Evolutionary conservation across 2,329 filamentous ascomycete species (phyloP), one percentile per base, ranked within the genome.

Genomic region (Trichoderma guizhouense): DNA sequence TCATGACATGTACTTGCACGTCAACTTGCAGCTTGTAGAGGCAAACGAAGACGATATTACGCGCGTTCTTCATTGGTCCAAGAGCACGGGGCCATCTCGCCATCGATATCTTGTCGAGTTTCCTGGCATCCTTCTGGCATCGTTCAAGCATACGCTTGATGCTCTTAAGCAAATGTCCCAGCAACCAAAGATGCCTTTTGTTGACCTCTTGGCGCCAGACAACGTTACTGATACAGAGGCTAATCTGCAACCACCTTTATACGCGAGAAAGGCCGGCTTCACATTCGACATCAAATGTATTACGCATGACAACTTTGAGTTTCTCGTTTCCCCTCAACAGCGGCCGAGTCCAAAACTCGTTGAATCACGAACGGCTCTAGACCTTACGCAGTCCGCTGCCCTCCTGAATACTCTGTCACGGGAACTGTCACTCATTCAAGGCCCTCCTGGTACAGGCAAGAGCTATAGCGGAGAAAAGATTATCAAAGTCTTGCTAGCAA

Each of bases 391-490:
- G 72, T 84, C 85, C 5, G 72, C 74, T 5, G 88, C 89, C 2
- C 78, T 92, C 0, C 74, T 90, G 0, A 80, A 84, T 21, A 84
- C 88, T 3, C 79, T 93, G 0, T 83, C 81, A 0, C 83, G 84
- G 1, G 83, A 84, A 39, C 78, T 92, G 9, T 86, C 88, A 1
- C 81, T 92, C 5, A 90, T 92, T 12, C 90, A 93, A 80, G 91
- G 91, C 0, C 91, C 91, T 0, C 91, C 91, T 0, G 91, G 91
- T 0, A 93, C 91, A 0, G 91, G 91, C 0, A 93, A 93, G 76
- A 87, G 84, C 5, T 92, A 86, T 74, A 84, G 86, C 0, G 90
- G 90, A 3, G 83, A 89, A 2, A 83, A 86, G 57, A 77, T 92
- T n/a, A 85, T 91, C 72, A 86, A 86, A 72, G 83, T 85, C 0